Percentiles rank a stretch among this genome's conserved stretches.
Evolutionary conservation across 139 green algal genomes (phyloP).

Genomic region (Chlamydomonas sp.): DNA sequence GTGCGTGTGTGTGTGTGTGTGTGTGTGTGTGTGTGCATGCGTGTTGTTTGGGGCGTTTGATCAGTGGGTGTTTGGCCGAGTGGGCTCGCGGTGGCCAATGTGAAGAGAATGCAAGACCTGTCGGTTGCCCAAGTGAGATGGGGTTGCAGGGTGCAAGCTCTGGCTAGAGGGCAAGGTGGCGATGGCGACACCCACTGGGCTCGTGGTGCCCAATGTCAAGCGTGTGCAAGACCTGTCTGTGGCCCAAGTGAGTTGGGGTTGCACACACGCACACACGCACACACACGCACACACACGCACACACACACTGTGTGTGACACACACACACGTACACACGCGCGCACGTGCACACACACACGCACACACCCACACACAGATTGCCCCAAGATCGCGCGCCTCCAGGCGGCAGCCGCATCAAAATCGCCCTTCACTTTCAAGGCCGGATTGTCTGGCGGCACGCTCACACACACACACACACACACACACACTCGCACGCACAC

Average conservation of each 20-base stretch:
- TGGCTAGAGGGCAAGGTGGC: slow-evolving; percentile 82
- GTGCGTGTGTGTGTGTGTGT: too few relatives aligned
- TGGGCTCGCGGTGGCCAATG: slow-evolving; percentile 80
- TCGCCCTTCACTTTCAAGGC: too few relatives aligned
- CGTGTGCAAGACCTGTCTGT: slow-evolving; percentile 28
- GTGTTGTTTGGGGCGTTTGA: too few relatives aligned
- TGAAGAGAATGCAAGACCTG: slow-evolving; percentile 52
- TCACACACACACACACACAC: too few relatives aligned
- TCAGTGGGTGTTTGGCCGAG: slow-evolving; percentile 42
- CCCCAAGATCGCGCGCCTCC: too few relatives aligned
- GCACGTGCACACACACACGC: neutral
- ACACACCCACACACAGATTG: neutral
- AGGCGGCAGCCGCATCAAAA: too few relatives aligned
- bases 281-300: neutral
- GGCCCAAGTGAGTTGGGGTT: too few relatives aligned
- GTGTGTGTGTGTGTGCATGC: too few relatives aligned
- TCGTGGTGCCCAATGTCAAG: slow-evolving; percentile 83
- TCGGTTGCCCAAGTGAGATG: neutral
- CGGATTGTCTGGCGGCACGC: too few relatives aligned
- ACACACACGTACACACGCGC: too few relatives aligned
- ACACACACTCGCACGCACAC: neutral
- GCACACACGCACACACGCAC: neutral
- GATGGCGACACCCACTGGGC: slow-evolving; percentile 72
- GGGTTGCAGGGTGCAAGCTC: slow-evolving; percentile 25
- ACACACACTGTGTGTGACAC: neutral